Evolutionary conservation across 441 rosid species (phyloP), one percentile per base, ranked within the genome.

Genomic region (Populus hybrid): DNA sequence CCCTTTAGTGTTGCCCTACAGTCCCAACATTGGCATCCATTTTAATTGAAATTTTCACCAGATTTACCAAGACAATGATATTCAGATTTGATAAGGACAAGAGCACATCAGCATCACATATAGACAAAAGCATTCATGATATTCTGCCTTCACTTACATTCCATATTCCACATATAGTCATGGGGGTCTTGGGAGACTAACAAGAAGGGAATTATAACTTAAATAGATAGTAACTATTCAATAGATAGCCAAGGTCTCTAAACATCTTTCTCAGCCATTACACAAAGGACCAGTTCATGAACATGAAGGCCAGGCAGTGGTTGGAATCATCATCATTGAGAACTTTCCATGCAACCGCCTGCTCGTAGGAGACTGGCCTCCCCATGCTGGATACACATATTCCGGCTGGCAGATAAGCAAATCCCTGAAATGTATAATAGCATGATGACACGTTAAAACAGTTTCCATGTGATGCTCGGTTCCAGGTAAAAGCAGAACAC

Each of bases 341-440:
- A 72, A 94, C 98, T 82, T 93, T 93, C 98, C 95, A 93, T 61
- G 90, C 95, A 21, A 88, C 81, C 18, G 90, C 97, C 59, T 92
- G 97, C 79, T 94, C 94, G 14, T 93, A 94, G 3, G 99, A 88
- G 63, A 88, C 88, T 16, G 92, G 82, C 80, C 98, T 89, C 35
- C 94, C 93, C 98, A 94, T 92, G 89, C 97, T 90, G 4, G 98
- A 94, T 2, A 84, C 84, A 28, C 99, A 93, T 35, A 93, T 86
- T 40, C 99, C 99, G 0, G 88, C 87, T 0, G 97, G 97, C 64
- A 93, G 88, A 81, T 91, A 85, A 0, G 93, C 89, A 66, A 86
- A 92, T 10, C 98, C 97, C 99, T 94, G 90, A 63, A 76, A 31
- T 73, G 31, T 10, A 10, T 4, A 12, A 23, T 6, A 73, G 42